Conservation (phyloP, 805 yeast species). For the Metschnikowia gruessii region DNA sequence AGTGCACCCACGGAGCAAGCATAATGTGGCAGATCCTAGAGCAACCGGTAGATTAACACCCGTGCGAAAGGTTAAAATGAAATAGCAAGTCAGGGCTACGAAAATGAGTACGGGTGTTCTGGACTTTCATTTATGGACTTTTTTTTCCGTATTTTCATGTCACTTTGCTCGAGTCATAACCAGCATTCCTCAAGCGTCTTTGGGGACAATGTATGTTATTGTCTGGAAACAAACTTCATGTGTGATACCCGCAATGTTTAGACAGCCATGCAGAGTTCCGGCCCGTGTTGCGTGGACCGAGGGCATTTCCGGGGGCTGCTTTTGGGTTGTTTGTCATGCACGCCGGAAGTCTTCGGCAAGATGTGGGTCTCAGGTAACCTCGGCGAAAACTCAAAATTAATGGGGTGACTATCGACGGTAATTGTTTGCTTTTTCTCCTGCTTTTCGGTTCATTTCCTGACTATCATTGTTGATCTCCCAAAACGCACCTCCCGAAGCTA, state of each 20-base stretch:
- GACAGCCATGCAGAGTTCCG: background rate
- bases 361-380: background rate
- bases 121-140: too few relatives aligned
- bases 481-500: background rate
- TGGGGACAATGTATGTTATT: background rate
- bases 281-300: background rate
- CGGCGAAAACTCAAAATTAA: background rate
- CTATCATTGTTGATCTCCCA: background rate
- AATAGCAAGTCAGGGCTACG: too few relatives aligned
- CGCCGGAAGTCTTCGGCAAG: slow-evolving; percentile 5
- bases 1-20: background rate
- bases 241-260: background rate
- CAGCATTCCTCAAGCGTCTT: background rate
- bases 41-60: background rate
- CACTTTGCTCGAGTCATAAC: too few relatives aligned
- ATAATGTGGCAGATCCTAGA: background rate
- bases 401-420: too few relatives aligned
- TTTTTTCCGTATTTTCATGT: too few relatives aligned
- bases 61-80: too few relatives aligned
- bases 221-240: background rate
- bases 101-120: too few relatives aligned
- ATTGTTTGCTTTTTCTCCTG: too few relatives aligned
- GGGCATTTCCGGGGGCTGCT: slow-evolving; percentile 11
- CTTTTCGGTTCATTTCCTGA: background rate
- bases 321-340: slow-evolving; percentile 12